phyloP scores from a whole-genome alignment of 805 yeast species.

The Babjeviella inositovora region DNA sequence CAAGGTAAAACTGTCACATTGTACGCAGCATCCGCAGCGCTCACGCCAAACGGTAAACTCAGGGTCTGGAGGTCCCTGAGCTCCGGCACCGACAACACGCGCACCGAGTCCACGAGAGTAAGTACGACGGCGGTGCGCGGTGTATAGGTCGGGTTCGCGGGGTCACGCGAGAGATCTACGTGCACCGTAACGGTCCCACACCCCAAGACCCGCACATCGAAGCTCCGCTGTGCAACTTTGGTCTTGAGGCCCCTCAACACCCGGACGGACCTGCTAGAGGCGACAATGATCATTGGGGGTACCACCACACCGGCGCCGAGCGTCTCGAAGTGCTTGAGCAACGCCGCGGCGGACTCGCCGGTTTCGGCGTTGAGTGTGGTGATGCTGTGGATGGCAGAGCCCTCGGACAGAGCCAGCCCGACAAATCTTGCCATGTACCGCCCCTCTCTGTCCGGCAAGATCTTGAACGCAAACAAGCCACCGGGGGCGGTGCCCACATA shows the following conservation, averaged over 20 bases:
- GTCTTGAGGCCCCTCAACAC: slow-evolving; percentile 44
- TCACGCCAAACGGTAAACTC: slow-evolving; percentile 14
- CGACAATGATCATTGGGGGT: slow-evolving; percentile 44
- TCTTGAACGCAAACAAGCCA: slow-evolving; percentile 44
- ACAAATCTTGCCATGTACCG: slow-evolving; percentile 39
- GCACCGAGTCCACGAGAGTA: too few species aligned
- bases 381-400: slow-evolving; percentile 34
- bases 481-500: slow-evolving; percentile 70
- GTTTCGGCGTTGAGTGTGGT: slow-evolving; percentile 38
- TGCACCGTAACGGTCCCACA: neutral
- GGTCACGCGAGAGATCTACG: too few species aligned
- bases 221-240: too few species aligned
- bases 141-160: too few species aligned
- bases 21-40: too few species aligned
- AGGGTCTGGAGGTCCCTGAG: slow-evolving; percentile 38
- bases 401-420: slow-evolving; percentile 29
- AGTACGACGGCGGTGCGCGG: too few species aligned
- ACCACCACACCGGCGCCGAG: slow-evolving; percentile 43
- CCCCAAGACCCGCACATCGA: neutral
- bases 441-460: slow-evolving; percentile 50
- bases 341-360: slow-evolving; percentile 57
- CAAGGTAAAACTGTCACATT: too few species aligned
- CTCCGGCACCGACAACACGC: slow-evolving; percentile 37
- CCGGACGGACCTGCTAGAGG: slow-evolving; percentile 45
- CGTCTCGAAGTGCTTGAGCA: slow-evolving; percentile 34